A percentile compares a stretch with the other conserved stretches of the same genome.
These are phyloP conservation scores for Ustilago hordei DNA, from an alignment of 1,284 basidiomycete genomes.

Conservation along the genomic window DNA sequence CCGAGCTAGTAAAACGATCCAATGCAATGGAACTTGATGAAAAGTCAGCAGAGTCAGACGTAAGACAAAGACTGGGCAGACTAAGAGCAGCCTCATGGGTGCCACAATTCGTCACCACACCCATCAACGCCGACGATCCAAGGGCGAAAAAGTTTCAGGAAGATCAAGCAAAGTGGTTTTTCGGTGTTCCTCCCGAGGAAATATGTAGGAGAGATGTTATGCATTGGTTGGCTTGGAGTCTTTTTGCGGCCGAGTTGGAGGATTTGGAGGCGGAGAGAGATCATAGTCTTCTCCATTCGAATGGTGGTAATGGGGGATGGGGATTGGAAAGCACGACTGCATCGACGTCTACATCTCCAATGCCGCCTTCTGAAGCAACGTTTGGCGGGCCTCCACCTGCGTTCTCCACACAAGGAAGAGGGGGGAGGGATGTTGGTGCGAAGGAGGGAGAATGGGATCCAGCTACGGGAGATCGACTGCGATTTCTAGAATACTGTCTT, in stretches of 20 bases:
- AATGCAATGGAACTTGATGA: constrained; percentile 18
- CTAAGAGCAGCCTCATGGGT: constrained; percentile 51
- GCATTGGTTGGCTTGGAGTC: constrained; percentile 66
- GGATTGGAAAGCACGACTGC: constrained; percentile 24
- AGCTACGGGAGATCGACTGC: constrained; percentile 42
- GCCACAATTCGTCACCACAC: constrained; percentile 52
- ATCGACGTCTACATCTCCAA: constrained; percentile 34
- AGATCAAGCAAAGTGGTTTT: constrained; percentile 63
- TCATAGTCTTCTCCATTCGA: not conserved
- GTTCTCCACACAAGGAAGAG: not conserved
- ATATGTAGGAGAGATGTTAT: constrained; percentile 58
- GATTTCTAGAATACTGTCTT: constrained; percentile 59
- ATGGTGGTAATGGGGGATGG: not conserved
- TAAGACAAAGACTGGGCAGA: constrained; percentile 35
- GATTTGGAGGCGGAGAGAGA: constrained; percentile 54
- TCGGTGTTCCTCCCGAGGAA: constrained; percentile 38
- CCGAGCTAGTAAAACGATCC: not conserved
- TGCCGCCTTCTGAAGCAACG: constrained; percentile 15
- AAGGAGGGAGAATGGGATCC: constrained; percentile 50
- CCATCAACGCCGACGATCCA: constrained; percentile 54
- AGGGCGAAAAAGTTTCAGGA: constrained; percentile 58
- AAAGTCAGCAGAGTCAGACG: constrained; percentile 14
- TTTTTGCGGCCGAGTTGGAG: constrained; percentile 57
- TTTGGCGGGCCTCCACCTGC: constrained; percentile 25
- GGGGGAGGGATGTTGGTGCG: constrained; percentile 20